Conservation (phyloP, 345 rosid species). For the Sapria himalayana region DNA sequence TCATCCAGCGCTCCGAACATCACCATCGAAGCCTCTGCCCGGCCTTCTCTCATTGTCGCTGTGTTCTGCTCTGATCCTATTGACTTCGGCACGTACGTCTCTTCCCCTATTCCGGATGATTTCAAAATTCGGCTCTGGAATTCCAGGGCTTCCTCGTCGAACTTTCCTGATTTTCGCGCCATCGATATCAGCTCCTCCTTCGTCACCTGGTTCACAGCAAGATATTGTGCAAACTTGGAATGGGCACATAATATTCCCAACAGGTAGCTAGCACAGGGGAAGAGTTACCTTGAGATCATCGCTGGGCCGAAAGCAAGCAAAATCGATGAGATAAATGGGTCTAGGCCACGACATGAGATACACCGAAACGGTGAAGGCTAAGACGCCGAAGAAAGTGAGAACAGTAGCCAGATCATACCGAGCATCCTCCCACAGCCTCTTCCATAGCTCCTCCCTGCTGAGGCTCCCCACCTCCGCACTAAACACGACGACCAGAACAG, state of each 20-base stretch:
- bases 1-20: slow-evolving; percentile 84
- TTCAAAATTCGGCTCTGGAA: slow-evolving; percentile 51
- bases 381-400: slow-evolving; percentile 36
- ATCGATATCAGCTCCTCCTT: slow-evolving; percentile 45
- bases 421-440: slow-evolving; percentile 57
- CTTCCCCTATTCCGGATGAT: slow-evolving; percentile 72
- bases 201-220: slow-evolving; percentile 27
- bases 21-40: slow-evolving; percentile 54
- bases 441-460: slow-evolving; percentile 72
- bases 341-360: slow-evolving; percentile 78
- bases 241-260: too few relatives aligned
- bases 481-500: slow-evolving; percentile 52
- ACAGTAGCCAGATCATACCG: slow-evolving; percentile 57
- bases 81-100: slow-evolving; percentile 55
- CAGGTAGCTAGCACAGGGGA: too few relatives aligned
- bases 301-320: slow-evolving; percentile 54
- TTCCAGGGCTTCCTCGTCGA: slow-evolving; percentile 32
- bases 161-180: slow-evolving; percentile 40
- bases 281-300: slow-evolving; percentile 61
- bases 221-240: too few relatives aligned
- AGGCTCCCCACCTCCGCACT: slow-evolving; percentile 80
- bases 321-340: slow-evolving; percentile 66
- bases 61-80: slow-evolving; percentile 29
- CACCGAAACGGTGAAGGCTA: slow-evolving; percentile 48
- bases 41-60: slow-evolving; percentile 75